These are phyloP conservation scores for Oryza punctata DNA, from an alignment of 176 grass and related monocot genomes.

Conservation along the genomic window DNA sequence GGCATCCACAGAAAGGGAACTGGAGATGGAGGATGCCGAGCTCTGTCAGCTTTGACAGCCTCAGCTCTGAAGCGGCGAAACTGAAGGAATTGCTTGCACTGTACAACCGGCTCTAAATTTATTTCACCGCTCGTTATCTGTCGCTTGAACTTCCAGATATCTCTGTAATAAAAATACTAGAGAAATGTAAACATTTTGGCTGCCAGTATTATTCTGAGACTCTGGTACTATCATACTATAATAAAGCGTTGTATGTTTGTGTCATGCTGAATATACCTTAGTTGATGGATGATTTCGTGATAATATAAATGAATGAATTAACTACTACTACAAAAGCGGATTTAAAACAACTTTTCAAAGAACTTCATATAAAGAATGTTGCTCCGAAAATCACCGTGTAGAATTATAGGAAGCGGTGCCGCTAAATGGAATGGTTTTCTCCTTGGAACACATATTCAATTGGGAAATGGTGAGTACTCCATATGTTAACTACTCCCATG, in stretches of 20 bases:
- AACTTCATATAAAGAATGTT: too few species aligned
- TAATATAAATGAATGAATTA: too few species aligned
- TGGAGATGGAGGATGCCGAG: constrained; percentile 91
- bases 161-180: constrained; percentile 25
- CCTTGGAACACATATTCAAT: too few species aligned
- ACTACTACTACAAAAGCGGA: too few species aligned
- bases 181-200: background rate
- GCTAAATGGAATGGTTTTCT: too few species aligned
- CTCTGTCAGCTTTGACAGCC: constrained; percentile 55
- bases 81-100: constrained; percentile 61
- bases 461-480: too few species aligned
- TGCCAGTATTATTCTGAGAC: constrained; percentile 15
- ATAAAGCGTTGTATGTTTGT: background rate
- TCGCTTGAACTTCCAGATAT: background rate
- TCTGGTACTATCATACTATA: background rate
- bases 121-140: background rate
- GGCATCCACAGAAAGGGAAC: constrained; percentile 64
- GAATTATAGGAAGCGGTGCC: too few species aligned
- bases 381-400: too few species aligned
- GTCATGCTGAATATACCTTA: background rate
- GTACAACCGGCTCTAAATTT: constrained; percentile 63
- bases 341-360: too few species aligned
- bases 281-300: too few species aligned
- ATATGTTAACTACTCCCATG: too few species aligned
- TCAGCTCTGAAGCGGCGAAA: constrained; percentile 64